These are phyloP conservation scores for Geosiphon pyriformis DNA, from an alignment of 192 early-diverging fungal species.

Conservation along the genomic window DNA sequence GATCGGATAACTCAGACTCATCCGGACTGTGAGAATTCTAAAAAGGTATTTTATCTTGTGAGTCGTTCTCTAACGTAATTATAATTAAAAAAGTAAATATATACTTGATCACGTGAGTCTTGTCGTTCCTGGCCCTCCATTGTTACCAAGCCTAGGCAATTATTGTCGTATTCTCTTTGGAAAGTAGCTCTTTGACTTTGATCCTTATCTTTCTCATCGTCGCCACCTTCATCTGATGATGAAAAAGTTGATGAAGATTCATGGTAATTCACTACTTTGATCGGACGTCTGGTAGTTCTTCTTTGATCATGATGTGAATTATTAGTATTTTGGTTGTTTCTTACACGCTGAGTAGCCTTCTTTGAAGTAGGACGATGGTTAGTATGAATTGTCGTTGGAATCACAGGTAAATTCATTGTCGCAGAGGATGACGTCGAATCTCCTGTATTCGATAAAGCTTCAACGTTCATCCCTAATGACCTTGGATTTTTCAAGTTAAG, in stretches of 20 bases:
- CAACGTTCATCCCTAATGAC: slow-evolving; percentile 9
- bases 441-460: not conserved
- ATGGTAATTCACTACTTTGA: slow-evolving; percentile 14
- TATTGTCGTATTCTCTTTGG: too few species aligned
- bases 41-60: too few species aligned
- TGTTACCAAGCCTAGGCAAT: too few species aligned
- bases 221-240: not conserved
- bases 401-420: not conserved
- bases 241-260: slow-evolving; percentile 8
- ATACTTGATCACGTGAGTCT: too few species aligned
- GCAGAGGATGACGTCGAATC: not conserved
- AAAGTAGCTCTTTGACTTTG: too few species aligned
- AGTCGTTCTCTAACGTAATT: too few species aligned
- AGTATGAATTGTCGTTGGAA: too few species aligned
- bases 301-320: not conserved
- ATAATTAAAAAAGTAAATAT: too few species aligned
- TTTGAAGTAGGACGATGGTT: not conserved
- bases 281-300: slow-evolving; percentile 6
- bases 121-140: too few species aligned
- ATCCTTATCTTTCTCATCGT: too few species aligned
- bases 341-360: not conserved
- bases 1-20: not conserved
- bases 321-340: not conserved
- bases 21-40: not conserved
- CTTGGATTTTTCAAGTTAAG: not conserved